Base-by-base conservation (phyloP, 345 rosid species). In the Aurinia saxatilis region DNA sequence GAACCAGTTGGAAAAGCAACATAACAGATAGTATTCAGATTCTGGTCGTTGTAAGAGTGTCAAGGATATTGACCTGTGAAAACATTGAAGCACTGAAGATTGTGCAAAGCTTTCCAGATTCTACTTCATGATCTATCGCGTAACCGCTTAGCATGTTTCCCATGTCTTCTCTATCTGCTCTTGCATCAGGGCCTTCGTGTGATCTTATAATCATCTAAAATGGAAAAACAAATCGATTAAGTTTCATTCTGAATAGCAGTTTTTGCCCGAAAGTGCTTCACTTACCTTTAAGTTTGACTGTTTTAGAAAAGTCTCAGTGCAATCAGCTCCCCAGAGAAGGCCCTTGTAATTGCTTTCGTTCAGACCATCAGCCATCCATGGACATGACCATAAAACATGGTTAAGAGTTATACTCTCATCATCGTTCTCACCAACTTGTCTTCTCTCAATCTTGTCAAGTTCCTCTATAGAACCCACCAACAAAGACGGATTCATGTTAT, bases 281-380 rank as follows among this genome's bases (percentile, higher is more conserved):
- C 25, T 62, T 45, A 74, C 81, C 77, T 71, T 79, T 48, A 79
- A 71, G 41, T 71, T 66, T 2, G 78, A 63, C 36, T 77, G 70
- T 17, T 54, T 60, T 10, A 79, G 62, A 57, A 76, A 79, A 25
- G 37, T 37, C 50, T 76, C 79, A 0, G 80, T 73, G 70, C 67
- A 76, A 67, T 79, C 73, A 37, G 78, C 75, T 50, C 83, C 83
- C 83, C 80, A 79, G 14, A 70, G 68, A 16, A 79, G 74, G 7
- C 83, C 78, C 35, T 68, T 48, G 58, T 65, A 51, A 31, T 60
- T 67, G 52, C 72, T 79, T 60, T 73, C 80, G 10, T 2, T 50
- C 18, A 76, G 58, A 53, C 80, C 67, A 52, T 65, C 48, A 63
- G 73, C 77, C 61, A 60, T 57, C 73, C 78, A 73, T 18, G 79